A percentile compares a stretch with the other conserved stretches of the same genome.
Conservation (phyloP, 345 rosid species). For the Mercurialis annua region DNA sequence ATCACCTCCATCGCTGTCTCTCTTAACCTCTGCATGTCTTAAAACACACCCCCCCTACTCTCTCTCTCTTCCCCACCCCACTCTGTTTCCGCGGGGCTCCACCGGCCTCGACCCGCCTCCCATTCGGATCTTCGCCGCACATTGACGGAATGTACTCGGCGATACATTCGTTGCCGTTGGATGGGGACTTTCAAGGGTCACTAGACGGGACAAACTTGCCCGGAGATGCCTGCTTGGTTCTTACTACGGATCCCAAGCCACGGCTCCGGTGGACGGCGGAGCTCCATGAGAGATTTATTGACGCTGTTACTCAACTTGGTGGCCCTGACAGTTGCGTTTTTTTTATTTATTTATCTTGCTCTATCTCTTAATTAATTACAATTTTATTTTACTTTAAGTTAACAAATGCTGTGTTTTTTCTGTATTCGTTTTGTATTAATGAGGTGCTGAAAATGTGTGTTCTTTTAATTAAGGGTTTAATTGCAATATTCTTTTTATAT, state of each 20-base stretch:
- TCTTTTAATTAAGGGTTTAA: no score
- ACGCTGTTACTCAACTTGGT: constrained; percentile 91
- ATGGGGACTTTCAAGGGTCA: constrained; percentile 52
- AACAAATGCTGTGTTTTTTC: background rate
- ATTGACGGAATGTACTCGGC: constrained; percentile 60
- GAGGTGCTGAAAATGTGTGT: no score
- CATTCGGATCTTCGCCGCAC: constrained; percentile 3
- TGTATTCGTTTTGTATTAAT: background rate
- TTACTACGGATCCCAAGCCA: constrained; percentile 94
- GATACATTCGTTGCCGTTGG: constrained; percentile 66
- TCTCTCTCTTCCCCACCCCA: background rate
- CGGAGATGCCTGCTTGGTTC: constrained; percentile 70
- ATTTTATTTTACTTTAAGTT: background rate
- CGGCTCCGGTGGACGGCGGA: constrained; percentile 97
- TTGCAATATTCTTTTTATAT: no score
- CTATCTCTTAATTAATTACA: no score
- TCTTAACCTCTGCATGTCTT: constrained; percentile 17
- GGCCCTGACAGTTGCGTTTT: constrained; percentile 86
- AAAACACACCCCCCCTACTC: background rate
- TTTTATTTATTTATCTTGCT: background rate
- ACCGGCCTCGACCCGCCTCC: background rate
- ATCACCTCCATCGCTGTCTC: constrained; percentile 24
- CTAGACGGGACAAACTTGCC: constrained; percentile 66
- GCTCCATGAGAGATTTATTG: constrained; percentile 89
- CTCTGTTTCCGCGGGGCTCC: constrained; percentile 9